Base-by-base conservation (phyloP, 225 moss, liverwort and hornwort species). In the Pseudisothecium myosuroides region DNA sequence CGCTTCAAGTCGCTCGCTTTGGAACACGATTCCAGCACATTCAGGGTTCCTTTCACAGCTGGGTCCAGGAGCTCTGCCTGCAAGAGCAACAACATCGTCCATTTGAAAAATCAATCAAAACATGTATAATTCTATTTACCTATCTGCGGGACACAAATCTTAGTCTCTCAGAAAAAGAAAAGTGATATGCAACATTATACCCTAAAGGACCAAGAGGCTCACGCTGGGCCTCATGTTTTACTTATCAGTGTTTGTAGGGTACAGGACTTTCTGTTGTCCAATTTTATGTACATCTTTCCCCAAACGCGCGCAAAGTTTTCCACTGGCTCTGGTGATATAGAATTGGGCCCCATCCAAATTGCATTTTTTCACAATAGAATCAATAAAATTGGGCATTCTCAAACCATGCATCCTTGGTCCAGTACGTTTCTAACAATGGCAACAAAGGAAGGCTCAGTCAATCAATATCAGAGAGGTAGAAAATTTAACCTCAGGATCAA, bases 31-130 rank as follows among this genome's bases (percentile, higher is more conserved):
- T 82, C 80, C 31, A 94, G 87, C 84, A 95, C 88, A 87, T 92
- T 94, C 36, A 94, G 26, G 21, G 95, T 95, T 45, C 94, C 93
- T 45, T 94, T 88, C 76, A 94, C 14, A 20, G 94, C 94, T 36
- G 93, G 94, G 41, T 91, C 88, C 64, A 95, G 31, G 50, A 94
- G 37, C 75, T 94, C 66, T 31, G 74, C 83, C 94, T 95, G 93
- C 77, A 76, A 34, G 76, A 69, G 39, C 23, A 39, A 66, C 47
- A 75, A 52, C 52, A 50, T 36, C 20, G 22, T 60, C 68, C 67
- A 84, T 24, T 89, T 86, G 32, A 55, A 68, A 77, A 63, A 45
- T 75, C 45, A 63, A 39, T 43, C 24, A 56, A 55, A 84, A 55
- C 37, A 36, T 19, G 65, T 18, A 19, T 22, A 23, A 17, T 41